Percentiles rank a stretch among this genome's conserved stretches.
Evolutionary conservation across 2,329 filamentous ascomycete genomes (phyloP).

Genomic region (Magnaporthiopsis incrustans): DNA sequence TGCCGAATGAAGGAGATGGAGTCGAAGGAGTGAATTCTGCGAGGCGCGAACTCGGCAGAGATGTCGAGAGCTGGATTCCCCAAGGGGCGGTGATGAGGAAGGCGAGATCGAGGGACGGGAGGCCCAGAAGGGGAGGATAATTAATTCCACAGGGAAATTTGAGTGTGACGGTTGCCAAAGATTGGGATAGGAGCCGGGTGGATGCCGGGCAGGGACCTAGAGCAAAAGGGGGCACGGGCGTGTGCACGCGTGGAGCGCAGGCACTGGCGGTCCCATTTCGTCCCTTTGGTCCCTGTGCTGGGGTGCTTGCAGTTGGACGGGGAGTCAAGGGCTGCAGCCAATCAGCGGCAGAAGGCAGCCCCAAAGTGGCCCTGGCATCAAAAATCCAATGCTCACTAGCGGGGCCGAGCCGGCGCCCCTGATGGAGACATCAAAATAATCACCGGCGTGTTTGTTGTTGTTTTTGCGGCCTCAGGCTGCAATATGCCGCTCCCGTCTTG

Average conservation of each 20-base stretch:
- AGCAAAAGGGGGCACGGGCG: slow-evolving; percentile 8
- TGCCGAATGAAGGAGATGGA: background rate
- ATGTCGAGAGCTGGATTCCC: background rate
- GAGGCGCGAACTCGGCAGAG: background rate
- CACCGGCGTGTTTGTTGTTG: background rate
- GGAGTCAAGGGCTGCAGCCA: background rate
- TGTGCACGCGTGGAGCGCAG: slow-evolving; percentile 9
- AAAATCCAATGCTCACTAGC: slow-evolving; percentile 2
- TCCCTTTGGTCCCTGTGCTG: slow-evolving; percentile 4
- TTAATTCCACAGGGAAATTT: slow-evolving; percentile 11
- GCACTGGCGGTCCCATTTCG: slow-evolving; percentile 5
- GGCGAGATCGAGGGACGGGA: background rate
- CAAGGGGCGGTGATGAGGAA: slow-evolving; percentile 2
- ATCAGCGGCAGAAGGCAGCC: background rate
- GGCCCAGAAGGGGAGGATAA: slow-evolving; percentile 1
- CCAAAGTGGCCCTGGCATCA: slow-evolving; percentile 2
- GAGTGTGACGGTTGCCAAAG: slow-evolving; percentile 11
- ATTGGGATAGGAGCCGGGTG: slow-evolving; percentile 8
- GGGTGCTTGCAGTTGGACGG: background rate
- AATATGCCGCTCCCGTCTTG: background rate
- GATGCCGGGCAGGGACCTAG: slow-evolving; percentile 2
- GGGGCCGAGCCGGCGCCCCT: slow-evolving; percentile 6
- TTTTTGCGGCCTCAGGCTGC: background rate
- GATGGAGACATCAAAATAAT: background rate
- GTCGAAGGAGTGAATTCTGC: slow-evolving; percentile 1